Evolutionary conservation across 306 rosid species (phyloP), one percentile per base, ranked within the genome.

Genomic region (Cicer pinnatifidum): DNA sequence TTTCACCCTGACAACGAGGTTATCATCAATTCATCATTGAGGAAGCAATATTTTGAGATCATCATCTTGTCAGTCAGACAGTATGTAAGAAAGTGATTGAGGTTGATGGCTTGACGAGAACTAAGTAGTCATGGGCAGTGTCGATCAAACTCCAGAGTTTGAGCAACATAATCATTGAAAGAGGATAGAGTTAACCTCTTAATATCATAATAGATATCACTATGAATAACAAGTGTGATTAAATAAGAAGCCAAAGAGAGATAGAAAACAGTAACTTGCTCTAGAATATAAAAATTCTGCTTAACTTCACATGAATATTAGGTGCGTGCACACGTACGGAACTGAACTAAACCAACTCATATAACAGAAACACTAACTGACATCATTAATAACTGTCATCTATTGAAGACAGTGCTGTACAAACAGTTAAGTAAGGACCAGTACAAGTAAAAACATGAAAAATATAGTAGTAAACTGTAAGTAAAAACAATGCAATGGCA

Each of bases 401-500:
- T 44, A 44, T 53, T 6, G 10, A 66, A 44, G 38, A 44, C 11
- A 3, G 17, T 45, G 23, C 53, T 20, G 12, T 46, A 44, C 11
- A 11, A 67, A 67, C 56, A 20, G 41, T 66, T 11, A 13, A 28
- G 12, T 41, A 41, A 5, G 44, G 52, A 19, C 16, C 2, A 43
- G 71, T 16, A 16, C 53, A 16, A 16, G 44, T 12, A 67, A 47
- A n/a, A 58, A 46, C 53, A n/a, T 56, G 47, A 17, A 51, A 63
- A 64, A 23, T 4, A 66, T 8, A 54, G 52, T 56, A 76, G 50
- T 11, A 48, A 67, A 67, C 11, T 8, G 37, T 59, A 74, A 15
- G 13, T 33, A 48, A 38, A 60, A 48, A 60, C 39, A 37, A 50
- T 48, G 63, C 16, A n/a, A 38, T 3, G 6, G 43, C 8, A 45